phyloP scores from a whole-genome alignment of 768 basidiomycete genomes.

The Xerocomellus dryophilus region DNA sequence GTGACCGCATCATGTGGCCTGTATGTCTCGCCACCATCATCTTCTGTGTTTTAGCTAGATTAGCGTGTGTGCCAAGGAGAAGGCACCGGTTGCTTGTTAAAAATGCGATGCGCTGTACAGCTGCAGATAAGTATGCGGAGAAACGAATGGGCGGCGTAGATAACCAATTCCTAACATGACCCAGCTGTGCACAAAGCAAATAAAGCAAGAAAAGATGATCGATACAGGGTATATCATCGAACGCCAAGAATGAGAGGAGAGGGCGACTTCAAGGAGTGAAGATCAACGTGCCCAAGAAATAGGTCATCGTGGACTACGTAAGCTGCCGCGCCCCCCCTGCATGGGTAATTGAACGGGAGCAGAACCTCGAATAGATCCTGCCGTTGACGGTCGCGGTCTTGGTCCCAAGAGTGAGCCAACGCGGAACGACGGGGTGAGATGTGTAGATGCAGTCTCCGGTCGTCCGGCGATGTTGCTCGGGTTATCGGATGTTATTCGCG shows the following conservation, averaged over 20 bases:
- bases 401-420: slow-evolving; percentile 29
- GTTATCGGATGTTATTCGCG: neutral
- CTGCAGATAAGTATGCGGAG: slow-evolving; percentile 8
- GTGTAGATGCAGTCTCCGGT: slow-evolving; percentile 8
- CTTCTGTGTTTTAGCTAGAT: neutral
- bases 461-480: neutral
- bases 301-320: slow-evolving; percentile 17
- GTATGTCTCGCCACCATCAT: slow-evolving; percentile 13
- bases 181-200: neutral
- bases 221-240: slow-evolving; percentile 18
- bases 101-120: slow-evolving; percentile 19
- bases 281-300: slow-evolving; percentile 21
- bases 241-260: slow-evolving; percentile 3
- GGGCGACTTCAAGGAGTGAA: slow-evolving; percentile 11
- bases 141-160: slow-evolving; percentile 1
- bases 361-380: slow-evolving; percentile 19
- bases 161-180: neutral
- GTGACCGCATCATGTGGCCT: neutral
- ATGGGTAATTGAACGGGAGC: slow-evolving; percentile 29
- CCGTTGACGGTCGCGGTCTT: slow-evolving; percentile 24
- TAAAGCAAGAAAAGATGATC: neutral
- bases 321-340: slow-evolving; percentile 28
- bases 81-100: neutral
- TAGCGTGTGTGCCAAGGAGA: neutral
- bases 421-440: slow-evolving; percentile 3